These are phyloP conservation scores for Ophidiomyces ophidiicola DNA, from an alignment of 2,329 filamentous ascomycete species.

Conservation along the genomic window DNA sequence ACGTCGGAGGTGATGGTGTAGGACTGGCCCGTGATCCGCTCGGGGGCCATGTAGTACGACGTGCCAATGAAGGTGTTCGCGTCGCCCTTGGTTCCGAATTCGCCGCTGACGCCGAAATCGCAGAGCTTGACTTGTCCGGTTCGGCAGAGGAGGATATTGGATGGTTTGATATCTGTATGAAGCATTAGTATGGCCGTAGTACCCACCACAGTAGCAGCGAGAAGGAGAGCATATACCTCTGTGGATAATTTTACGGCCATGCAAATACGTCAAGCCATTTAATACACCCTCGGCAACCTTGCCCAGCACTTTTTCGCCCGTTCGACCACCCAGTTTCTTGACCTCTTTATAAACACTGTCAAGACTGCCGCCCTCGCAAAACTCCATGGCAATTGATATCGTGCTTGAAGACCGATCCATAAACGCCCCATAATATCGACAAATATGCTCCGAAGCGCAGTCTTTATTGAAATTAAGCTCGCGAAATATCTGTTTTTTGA, in stretches of 20 bases:
- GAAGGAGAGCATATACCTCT: slow-evolving; percentile 40
- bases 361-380: slow-evolving; percentile 89
- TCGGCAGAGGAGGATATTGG: slow-evolving; percentile 87
- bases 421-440: slow-evolving; percentile 93
- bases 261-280: slow-evolving; percentile 85
- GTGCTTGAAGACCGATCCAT: slow-evolving; percentile 91
- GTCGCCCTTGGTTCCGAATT: slow-evolving; percentile 96
- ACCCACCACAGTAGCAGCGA: too few relatives aligned
- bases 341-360: slow-evolving; percentile 97
- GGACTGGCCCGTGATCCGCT: slow-evolving; percentile 91
- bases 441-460: slow-evolving; percentile 91
- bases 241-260: slow-evolving; percentile 94
- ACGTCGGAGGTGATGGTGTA: slow-evolving; percentile 99
- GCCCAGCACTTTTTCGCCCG: slow-evolving; percentile 91
- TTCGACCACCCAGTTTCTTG: slow-evolving; percentile 84
- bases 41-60: slow-evolving; percentile 98
- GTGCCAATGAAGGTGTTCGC: slow-evolving; percentile 98
- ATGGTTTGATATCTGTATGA: slow-evolving; percentile 77
- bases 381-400: slow-evolving; percentile 98
- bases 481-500: slow-evolving; percentile 95
- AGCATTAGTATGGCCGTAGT: slow-evolving; percentile 6
- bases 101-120: slow-evolving; percentile 94
- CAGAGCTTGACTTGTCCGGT: slow-evolving; percentile 93
- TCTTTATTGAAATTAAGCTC: slow-evolving; percentile 97
- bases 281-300: slow-evolving; percentile 94